These are phyloP conservation scores for Populus hybrid DNA, from an alignment of 441 rosid species.

Conservation along the genomic window DNA sequence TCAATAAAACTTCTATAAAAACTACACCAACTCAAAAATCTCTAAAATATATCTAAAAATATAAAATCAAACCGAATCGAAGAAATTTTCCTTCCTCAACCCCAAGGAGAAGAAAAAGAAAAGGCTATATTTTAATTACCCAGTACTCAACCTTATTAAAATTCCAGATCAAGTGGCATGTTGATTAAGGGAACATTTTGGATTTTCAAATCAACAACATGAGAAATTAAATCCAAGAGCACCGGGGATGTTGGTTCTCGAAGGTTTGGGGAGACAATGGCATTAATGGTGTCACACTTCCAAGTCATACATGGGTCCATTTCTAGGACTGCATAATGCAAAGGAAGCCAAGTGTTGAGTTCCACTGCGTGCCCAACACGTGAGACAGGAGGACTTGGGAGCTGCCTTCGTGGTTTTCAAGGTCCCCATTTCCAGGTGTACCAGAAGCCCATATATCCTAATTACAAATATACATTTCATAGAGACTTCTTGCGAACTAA, in stretches of 20 bases:
- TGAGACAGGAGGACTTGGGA: slow-evolving; percentile 20
- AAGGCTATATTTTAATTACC: background rate
- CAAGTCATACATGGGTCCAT: slow-evolving; percentile 20
- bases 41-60: too few relatives aligned
- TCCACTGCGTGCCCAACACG: slow-evolving; percentile 36
- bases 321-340: background rate
- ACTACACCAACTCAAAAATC: background rate
- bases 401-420: slow-evolving; percentile 34
- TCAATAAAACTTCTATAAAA: background rate
- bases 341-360: slow-evolving; percentile 33
- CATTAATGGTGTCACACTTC: slow-evolving; percentile 25
- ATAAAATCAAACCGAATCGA: too few relatives aligned
- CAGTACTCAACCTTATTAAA: background rate
- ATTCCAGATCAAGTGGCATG: background rate
- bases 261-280: background rate
- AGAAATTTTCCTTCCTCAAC: background rate
- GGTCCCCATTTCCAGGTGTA: slow-evolving; percentile 37
- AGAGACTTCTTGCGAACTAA: slow-evolving; percentile 19
- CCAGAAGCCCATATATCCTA: background rate
- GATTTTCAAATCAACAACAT: slow-evolving; percentile 22
- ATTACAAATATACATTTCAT: slow-evolving; percentile 18
- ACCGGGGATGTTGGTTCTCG: slow-evolving; percentile 45
- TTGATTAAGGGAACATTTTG: background rate
- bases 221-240: slow-evolving; percentile 38
- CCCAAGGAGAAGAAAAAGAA: background rate